Evolutionary conservation across 768 basidiomycete species (phyloP).

Genomic region (Leucosporidium creatinivorum): DNA sequence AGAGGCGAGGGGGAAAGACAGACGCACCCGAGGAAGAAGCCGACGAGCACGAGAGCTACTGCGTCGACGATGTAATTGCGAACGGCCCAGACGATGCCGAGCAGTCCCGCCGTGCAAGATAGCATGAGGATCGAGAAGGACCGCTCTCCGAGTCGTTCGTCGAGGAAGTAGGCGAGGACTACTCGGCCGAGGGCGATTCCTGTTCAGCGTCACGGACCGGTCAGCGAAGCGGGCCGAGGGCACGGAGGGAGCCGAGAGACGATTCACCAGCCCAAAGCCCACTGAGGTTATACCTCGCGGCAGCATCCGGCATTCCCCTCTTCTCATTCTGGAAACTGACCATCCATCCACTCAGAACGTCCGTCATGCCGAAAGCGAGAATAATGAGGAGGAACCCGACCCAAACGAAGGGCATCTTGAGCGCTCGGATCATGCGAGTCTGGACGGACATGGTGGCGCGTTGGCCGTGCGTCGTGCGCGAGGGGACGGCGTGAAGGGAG

Average conservation of each 20-base stretch:
- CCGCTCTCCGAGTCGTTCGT: conserved; percentile 12
- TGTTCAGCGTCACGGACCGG: not conserved
- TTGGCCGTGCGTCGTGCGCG: not conserved
- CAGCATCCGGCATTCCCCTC: conserved; percentile 2
- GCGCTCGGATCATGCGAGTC: conserved; percentile 17
- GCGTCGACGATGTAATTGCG: conserved; percentile 12
- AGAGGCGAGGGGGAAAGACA: not conserved
- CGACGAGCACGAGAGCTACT: conserved; percentile 15
- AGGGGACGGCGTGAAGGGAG: too few relatives aligned
- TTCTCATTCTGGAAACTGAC: conserved; percentile 22
- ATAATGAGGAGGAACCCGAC: conserved; percentile 22
- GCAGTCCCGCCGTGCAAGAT: not conserved
- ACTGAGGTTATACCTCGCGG: conserved; percentile 17
- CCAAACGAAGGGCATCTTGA: conserved; percentile 20
- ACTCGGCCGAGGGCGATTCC: conserved; percentile 26
- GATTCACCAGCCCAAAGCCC: conserved; percentile 4
- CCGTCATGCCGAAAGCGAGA: conserved; percentile 22
- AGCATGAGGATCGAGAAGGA: conserved; percentile 19
- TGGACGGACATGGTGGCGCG: conserved; percentile 16
- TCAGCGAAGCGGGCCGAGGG: not conserved
- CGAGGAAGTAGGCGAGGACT: conserved; percentile 12
- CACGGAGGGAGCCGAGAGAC: not conserved
- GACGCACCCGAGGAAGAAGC: conserved; percentile 23
- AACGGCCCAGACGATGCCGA: conserved; percentile 24
- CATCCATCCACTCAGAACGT: conserved; percentile 24